Base-by-base conservation (phyloP, 768 basidiomycete species). In the Tephrocybe sp. region DNA sequence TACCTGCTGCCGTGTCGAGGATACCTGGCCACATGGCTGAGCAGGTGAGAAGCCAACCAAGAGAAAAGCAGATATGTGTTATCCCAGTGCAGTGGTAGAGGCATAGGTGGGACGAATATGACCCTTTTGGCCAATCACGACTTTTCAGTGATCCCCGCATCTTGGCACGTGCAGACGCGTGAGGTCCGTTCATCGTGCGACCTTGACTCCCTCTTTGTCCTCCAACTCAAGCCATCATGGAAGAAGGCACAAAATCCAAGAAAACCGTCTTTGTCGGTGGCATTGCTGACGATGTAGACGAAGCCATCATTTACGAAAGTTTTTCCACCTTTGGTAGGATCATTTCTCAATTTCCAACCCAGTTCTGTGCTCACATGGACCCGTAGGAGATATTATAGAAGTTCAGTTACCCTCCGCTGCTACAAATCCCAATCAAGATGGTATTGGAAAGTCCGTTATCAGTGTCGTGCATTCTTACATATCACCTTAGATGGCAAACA, bases 231-330 rank as follows among this genome's bases (percentile, higher is more conserved):
- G 29, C 21, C 30, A 41, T 52, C 56, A 90, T 90, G 86, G 88
- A 91, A 66, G 85, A 90, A 69, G 90, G 89, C 52, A 78, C 85
- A 19, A 88, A 84, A 67, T 70, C 80, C n/a, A 93, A 91, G 66
- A 89, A 87, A 68, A 92, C 91, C 29, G 66, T 94, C 44, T 93
- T 89, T 64, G 75, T 93, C 56, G 91, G 91, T 39, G 89, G 89
- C 0, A 76, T 97, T 44, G 80, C 77, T 39, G 88, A 93, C 53
- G 88, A 93, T 58, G 83, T 92, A 37, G 86, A 94, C 64, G 91
- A 95, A 65, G 66, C 73, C 10, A 69, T 77, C 42, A 75, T 97
- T 24, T 78, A 92, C 61, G 82, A 94, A 55, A 75, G 75, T 18
- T 97, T 97, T 69, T 80, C 86, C 18, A 83, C 88, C 4, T 97